Evolutionary conservation across 345 rosid genomes (phyloP).

Genomic region (Rhodamnia rubescens): DNA sequence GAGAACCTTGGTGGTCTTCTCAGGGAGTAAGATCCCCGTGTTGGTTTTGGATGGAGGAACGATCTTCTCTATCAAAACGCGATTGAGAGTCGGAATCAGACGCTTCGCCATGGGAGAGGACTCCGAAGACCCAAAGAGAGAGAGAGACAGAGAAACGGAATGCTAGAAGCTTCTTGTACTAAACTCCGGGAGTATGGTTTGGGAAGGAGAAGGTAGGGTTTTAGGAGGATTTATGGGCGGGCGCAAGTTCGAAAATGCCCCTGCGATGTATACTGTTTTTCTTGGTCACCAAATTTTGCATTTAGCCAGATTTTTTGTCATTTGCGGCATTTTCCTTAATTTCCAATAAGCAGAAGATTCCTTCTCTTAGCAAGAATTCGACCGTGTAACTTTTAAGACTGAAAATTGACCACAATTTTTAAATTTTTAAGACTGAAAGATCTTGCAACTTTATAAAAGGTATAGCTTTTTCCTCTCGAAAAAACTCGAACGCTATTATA

Average conservation of each 20-base stretch:
- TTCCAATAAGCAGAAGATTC: not conserved
- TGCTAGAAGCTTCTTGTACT: not conserved
- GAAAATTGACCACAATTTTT: no score
- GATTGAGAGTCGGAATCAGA: slow-evolving; percentile 59
- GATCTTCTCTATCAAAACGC: slow-evolving; percentile 66
- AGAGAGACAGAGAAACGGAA: not conserved
- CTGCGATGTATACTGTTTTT: not conserved
- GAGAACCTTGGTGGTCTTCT: slow-evolving; percentile 46
- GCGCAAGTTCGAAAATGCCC: slow-evolving; percentile 1
- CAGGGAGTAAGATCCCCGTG: slow-evolving; percentile 66
- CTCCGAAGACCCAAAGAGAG: not conserved
- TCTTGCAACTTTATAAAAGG: not conserved
- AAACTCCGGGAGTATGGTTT: not conserved
- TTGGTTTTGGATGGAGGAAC: slow-evolving; percentile 55
- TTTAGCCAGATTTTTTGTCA: not conserved
- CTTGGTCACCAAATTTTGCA: not conserved
- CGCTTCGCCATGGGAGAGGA: slow-evolving; percentile 57
- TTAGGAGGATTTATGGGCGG: not conserved
- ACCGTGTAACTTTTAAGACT: not conserved
- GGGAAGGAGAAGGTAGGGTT: not conserved
- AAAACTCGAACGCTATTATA: not conserved
- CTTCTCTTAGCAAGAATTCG: not conserved
- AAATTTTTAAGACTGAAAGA: not conserved
- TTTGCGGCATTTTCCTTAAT: not conserved
- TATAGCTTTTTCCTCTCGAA: not conserved